These are phyloP conservation scores for Plasmodium malariae DNA, from an alignment of 169 alveolate species.

Conservation along the genomic window DNA sequence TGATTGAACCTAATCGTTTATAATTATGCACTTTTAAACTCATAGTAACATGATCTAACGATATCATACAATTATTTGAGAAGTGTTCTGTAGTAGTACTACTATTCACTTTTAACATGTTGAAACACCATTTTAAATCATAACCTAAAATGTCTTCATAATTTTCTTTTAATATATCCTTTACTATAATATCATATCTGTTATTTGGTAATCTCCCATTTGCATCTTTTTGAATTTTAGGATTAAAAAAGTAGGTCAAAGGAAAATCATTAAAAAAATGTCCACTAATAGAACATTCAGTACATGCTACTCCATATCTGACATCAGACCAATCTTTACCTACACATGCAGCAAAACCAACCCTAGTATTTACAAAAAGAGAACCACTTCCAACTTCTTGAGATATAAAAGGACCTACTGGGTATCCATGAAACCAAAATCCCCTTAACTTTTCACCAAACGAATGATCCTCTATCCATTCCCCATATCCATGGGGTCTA, in stretches of 20 bases:
- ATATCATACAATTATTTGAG: slow-evolving; percentile 63
- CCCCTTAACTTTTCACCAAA: slow-evolving; percentile 90
- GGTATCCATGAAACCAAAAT: slow-evolving; percentile 92
- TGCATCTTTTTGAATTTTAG: slow-evolving; percentile 72
- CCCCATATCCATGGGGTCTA: slow-evolving; percentile 92
- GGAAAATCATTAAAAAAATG: slow-evolving; percentile 91
- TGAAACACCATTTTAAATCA: slow-evolving; percentile 75
- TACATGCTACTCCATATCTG: slow-evolving; percentile 87
- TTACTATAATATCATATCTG: slow-evolving; percentile 71
- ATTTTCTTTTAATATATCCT: slow-evolving; percentile 69
- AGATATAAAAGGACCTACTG: slow-evolving; percentile 92
- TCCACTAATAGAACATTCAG: slow-evolving; percentile 92
- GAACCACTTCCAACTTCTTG: slow-evolving; percentile 92
- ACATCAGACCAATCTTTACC: slow-evolving; percentile 78
- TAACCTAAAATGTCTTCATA: slow-evolving; percentile 52
- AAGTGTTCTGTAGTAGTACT: slow-evolving; percentile 42
- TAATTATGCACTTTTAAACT: slow-evolving; percentile 63
- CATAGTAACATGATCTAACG: slow-evolving; percentile 75
- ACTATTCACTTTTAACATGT: slow-evolving; percentile 72
- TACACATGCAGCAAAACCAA: slow-evolving; percentile 86
- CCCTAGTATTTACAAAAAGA: slow-evolving; percentile 84
- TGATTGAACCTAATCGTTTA: slow-evolving; percentile 30
- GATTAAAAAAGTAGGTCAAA: slow-evolving; percentile 85
- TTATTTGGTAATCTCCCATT: slow-evolving; percentile 69
- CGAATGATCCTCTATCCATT: slow-evolving; percentile 91